phyloP scores from a whole-genome alignment of 2,329 filamentous ascomycete species.

The Aureobasidium lini region DNA sequence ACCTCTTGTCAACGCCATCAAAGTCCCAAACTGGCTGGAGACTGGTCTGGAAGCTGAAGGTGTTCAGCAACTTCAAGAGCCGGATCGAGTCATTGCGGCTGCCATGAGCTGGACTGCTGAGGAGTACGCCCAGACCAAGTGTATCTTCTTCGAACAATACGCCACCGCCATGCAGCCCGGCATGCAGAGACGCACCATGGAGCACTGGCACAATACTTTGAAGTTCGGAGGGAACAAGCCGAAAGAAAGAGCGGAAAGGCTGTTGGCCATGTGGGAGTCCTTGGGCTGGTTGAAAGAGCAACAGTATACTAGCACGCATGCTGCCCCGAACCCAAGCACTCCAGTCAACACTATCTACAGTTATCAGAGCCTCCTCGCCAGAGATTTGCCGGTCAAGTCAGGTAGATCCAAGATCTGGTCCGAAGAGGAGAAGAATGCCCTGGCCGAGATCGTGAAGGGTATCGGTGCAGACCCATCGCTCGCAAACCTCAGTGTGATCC shows the following conservation, averaged over 20 bases:
- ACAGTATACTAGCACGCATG: not conserved
- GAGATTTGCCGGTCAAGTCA: no score
- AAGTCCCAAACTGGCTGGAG: not conserved
- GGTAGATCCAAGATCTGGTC: not conserved
- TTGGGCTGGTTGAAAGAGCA: not conserved
- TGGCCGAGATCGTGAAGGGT: not conserved
- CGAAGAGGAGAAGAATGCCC: not conserved
- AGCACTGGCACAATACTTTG: not conserved
- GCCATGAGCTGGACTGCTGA: not conserved
- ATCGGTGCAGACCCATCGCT: not conserved
- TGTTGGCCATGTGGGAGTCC: not conserved
- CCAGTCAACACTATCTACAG: no score
- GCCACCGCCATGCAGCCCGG: not conserved
- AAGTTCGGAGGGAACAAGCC: not conserved
- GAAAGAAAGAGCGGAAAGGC: not conserved
- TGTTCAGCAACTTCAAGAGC: not conserved
- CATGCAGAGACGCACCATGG: no score
- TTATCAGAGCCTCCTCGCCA: no score
- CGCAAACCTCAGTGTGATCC: no score
- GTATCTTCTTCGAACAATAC: not conserved
- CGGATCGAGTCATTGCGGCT: not conserved
- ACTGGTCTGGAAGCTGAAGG: not conserved
- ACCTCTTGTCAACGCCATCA: not conserved
- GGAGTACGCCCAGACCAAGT: not conserved
- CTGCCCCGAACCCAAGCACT: no score